phyloP scores from a whole-genome alignment of 805 yeast species.

The Osmozyma mogii region DNA sequence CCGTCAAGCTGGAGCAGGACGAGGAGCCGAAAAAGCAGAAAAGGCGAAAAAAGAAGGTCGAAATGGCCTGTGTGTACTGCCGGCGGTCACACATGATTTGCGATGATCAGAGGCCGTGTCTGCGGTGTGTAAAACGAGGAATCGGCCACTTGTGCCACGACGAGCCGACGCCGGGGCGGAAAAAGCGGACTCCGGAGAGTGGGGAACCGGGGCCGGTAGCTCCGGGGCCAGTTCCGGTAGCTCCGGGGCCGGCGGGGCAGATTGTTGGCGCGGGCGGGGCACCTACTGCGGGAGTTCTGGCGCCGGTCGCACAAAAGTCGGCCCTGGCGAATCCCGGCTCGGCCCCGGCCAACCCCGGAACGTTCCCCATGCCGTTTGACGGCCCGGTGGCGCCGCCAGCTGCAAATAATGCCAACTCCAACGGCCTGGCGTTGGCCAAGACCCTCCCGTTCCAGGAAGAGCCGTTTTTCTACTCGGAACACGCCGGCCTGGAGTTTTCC shows the following conservation, averaged over 20 bases:
- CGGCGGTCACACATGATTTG: slow-evolving; percentile 93
- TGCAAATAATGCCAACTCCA: slow-evolving; percentile 10
- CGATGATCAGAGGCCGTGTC: slow-evolving; percentile 69
- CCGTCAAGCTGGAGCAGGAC: too few species aligned
- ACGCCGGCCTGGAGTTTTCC: slow-evolving; percentile 87
- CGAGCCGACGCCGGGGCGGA: slow-evolving; percentile 45
- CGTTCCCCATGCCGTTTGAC: neutral
- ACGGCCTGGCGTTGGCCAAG: slow-evolving; percentile 32
- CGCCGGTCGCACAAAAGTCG: too few species aligned
- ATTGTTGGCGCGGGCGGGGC: too few species aligned
- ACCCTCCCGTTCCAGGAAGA: slow-evolving; percentile 46
- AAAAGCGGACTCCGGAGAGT: too few species aligned
- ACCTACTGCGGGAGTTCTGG: too few species aligned
- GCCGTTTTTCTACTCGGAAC: slow-evolving; percentile 82
- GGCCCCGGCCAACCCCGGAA: too few species aligned
- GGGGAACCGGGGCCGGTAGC: too few species aligned
- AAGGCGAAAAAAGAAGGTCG: slow-evolving; percentile 44
- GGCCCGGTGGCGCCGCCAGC: neutral
- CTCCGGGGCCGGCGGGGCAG: too few species aligned
- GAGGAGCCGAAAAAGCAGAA: slow-evolving; percentile 7
- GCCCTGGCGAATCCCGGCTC: too few species aligned
- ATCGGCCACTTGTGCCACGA: slow-evolving; percentile 85
- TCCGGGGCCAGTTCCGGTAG: too few species aligned
- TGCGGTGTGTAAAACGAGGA: slow-evolving; percentile 76
- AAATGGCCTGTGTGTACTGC: slow-evolving; percentile 81